Conservation (phyloP, 2,329 filamentous ascomycete species). For the Ophiostoma triangulosporum region DNA sequence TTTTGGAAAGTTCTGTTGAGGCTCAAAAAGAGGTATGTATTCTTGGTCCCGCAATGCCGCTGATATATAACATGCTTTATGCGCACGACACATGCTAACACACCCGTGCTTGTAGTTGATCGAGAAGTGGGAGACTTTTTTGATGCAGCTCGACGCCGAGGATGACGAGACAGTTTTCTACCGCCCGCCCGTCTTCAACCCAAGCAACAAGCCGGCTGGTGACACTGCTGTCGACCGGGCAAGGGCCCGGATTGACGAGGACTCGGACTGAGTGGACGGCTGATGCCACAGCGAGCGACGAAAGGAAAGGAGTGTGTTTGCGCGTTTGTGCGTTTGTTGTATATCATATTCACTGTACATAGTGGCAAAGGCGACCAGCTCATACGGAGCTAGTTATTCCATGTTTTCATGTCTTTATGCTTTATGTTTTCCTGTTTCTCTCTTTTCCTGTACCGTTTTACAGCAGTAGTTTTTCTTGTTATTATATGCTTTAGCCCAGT, state of each 20-base stretch:
- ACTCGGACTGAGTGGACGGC: slow-evolving; percentile 37
- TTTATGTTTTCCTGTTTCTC: neutral
- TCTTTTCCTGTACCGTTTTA: neutral
- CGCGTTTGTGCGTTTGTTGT: slow-evolving; percentile 1
- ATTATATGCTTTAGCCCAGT: slow-evolving; percentile 3
- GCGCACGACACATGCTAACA: slow-evolving; percentile 15
- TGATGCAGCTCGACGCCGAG: slow-evolving; percentile 89
- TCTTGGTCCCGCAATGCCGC: too few species aligned
- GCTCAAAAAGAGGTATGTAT: slow-evolving; percentile 80
- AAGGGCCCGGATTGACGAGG: slow-evolving; percentile 43
- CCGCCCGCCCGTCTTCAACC: slow-evolving; percentile 44
- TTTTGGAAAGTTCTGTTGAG: slow-evolving; percentile 90
- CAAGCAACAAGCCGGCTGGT: slow-evolving; percentile 28
- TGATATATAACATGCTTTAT: neutral
- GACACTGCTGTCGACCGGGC: slow-evolving; percentile 48
- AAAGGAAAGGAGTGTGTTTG: neutral
- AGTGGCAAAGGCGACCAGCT: slow-evolving; percentile 1
- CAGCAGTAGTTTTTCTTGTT: neutral
- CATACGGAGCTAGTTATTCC: neutral
- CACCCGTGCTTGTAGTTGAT: slow-evolving; percentile 32
- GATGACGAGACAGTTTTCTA: slow-evolving; percentile 65
- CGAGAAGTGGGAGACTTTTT: slow-evolving; percentile 96
- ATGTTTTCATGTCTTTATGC: neutral
- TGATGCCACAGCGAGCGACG: neutral
- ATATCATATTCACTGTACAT: slow-evolving; percentile 18